Base-by-base conservation (phyloP, 495 filamentous ascomycete genomes). In the Aspergillus cristatus region DNA sequence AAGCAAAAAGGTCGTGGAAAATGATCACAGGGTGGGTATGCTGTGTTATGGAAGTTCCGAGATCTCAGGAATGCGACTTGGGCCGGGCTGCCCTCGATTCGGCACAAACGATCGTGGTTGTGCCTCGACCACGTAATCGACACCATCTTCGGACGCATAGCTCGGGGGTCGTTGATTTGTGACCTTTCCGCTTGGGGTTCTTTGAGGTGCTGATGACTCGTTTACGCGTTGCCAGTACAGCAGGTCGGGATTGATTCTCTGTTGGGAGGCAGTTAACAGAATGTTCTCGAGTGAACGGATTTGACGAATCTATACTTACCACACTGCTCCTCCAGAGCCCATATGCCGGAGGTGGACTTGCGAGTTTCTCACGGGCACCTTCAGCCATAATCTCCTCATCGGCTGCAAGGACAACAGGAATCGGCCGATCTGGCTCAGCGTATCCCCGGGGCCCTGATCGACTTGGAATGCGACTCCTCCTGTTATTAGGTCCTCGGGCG, bases 311-410 rank as follows among this genome's bases (percentile, higher is more conserved):
- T 13, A 17, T 34, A 78, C 80, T 56, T 75, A 87, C 83, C 62
- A 91, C 83, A 55, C 79, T 85, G 55, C 76, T 74, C 41, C 84
- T 66, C 86, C 86, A 94, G 7, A 84, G 53, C 2, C 86, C 87
- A 58, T 94, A 94, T n/a, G 86, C 85, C 12, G 87, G 87, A 22
- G 87, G 87, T 12, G 84, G 79, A 10, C 45, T 42, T 6, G 50
- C 33, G 20, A 70, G 40, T 53, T 78, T 79, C 28, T 69, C 52
- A 1, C 45, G 20, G 2, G 30, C 35, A 24, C 20, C 45, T 12
- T 52, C 53, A 7, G 39, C 14, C n/a, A 66, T 65, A 16, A 63
- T 62, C 34, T 82, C 79, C 47, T 81, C 79, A 45, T 82, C 78
- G n/a, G 68, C 60, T 6, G 72, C 71, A 18, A 82, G 56, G 10